Evolutionary conservation across 495 filamentous ascomycete species (phyloP).

Genomic region (Cladorrhinum samala): DNA sequence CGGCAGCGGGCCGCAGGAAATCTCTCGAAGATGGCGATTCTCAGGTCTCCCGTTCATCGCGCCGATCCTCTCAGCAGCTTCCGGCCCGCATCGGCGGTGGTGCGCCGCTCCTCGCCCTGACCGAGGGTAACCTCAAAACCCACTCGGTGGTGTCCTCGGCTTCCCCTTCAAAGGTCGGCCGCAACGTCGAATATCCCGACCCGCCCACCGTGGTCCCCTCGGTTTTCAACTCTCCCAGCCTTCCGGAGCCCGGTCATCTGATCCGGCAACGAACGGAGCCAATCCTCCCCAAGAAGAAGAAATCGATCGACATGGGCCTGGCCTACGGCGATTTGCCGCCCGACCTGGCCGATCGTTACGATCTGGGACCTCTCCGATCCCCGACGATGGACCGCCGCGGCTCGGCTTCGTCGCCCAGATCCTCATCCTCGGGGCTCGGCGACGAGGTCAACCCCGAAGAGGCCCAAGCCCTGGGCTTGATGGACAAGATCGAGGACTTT

Average conservation of each 20-base stretch:
- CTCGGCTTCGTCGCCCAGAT: not conserved
- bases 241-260: not conserved
- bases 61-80: conserved; percentile 19
- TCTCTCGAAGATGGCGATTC: conserved; percentile 36
- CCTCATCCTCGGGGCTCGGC: not conserved
- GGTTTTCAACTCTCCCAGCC: not conserved
- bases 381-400: conserved; percentile 11
- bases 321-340: conserved; percentile 73
- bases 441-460: conserved; percentile 38
- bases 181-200: not conserved
- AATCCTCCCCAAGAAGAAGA: conserved; percentile 35
- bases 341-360: conserved; percentile 37
- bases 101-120: conserved; percentile 33
- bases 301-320: conserved; percentile 76
- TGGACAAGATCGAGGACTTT: conserved; percentile 62
- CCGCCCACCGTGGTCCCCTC: conserved; percentile 16
- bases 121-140: conserved; percentile 36
- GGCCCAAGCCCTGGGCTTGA: conserved; percentile 56
- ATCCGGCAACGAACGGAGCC: conserved; percentile 11
- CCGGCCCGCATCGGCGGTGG: not conserved
- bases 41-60: conserved; percentile 27
- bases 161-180: conserved; percentile 27
- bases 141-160: conserved; percentile 40
- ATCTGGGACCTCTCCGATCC: conserved; percentile 37
- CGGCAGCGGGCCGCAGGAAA: conserved; percentile 18